Evolutionary conservation across 306 rosid species (phyloP), one percentile per base, ranked within the genome.

Genomic region (Lathyrus oleraceus): DNA sequence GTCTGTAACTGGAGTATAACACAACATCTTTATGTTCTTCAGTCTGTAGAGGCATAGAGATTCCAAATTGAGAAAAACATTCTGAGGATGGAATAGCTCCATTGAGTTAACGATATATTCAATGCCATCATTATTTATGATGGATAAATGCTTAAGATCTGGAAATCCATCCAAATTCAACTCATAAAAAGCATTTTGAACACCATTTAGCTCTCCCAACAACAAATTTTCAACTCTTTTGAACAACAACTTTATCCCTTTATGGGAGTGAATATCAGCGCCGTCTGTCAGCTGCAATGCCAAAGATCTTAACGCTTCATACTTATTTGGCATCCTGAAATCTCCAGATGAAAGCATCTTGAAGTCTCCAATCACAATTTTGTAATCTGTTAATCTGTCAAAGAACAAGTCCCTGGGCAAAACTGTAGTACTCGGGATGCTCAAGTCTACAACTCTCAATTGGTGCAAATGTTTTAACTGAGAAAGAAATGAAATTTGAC

Each of bases 281-380:
- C 71, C 59, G 0, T 40, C 53, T 5, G 75, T 27, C 6, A 86
- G 70, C 40, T 69, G 23, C 14, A 81, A 76, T 47, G 73, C 81
- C 42, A 86, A 51, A 8, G 44, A 8, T 48, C 51, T 78, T n/a
- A 43, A 52, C 0, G 42, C n/a, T 27, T 79, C 73, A 54, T 70
- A 44, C 44, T 32, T 49, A 10, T 43, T 59, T 9, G 59, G 72
- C 44, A 75, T 44, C 53, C 61, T 57, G 60, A 66, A 54, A 8
- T 28, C 67, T 43, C 32, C 67, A 35, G 57, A 5, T 5, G 42
- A 3, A 57, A 48, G 70, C 53, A 47, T 49, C 28, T 75, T 40
- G 6, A 43, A 42, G 36, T 79, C 80, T 13, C 89, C 89, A 13
- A 85, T 76, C 30, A 40, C 23, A 51, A 85, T 61, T 49, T 72